Base-by-base conservation (phyloP, 768 basidiomycete genomes). In the Hygrocybe punicea region DNA sequence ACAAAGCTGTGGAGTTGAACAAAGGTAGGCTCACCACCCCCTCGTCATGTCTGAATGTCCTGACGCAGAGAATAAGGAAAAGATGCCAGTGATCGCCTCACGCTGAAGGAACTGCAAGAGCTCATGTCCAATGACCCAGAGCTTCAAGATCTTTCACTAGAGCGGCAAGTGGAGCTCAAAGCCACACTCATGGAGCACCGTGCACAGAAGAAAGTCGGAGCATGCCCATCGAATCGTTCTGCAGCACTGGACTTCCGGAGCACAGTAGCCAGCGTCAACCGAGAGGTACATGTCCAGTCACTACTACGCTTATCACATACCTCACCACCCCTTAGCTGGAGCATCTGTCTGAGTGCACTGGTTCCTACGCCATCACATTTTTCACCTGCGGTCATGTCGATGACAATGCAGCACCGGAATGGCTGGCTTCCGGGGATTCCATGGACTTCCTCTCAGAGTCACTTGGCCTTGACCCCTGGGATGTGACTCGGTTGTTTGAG, bases 341-440 rank as follows among this genome's bases (percentile, higher is more conserved):
- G 10, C 11, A 29, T 19, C 39, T 54, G 13, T 14, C 25, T 40
- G 52, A 54, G 16, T 16, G 36, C 14, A 54, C 52, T 10, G 52
- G 52, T 11, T 19, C 24, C 17, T 54, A 54, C 40, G 19, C 52
- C n/a, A n/a, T 54, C 35, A 11, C 24, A 11, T 44, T 54, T 25
- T 10, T 55, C 54, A 48, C 54, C 17, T 25, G 45, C 17, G 29
- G 54, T 11, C 54, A 55, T 35, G 33, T 55, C 19, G 24, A 55
- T 35, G 44, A 55, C 24, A 29, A n/a, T 33, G 45, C 25, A 9
- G 9, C 39, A 16, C 52, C 52, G 9, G 13, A 9, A 11, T 44
- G 16, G 36, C 39, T 29, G 50, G 52, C 17, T 24, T 17, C 17
- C 9, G 36, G 52, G 37, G 37, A 54, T 35, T 54, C 37, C n/a